Percentiles rank a stretch among this genome's conserved stretches.
phyloP scores from a whole-genome alignment of 2,329 filamentous ascomycete species.

The Aspergillus fischeri region DNA sequence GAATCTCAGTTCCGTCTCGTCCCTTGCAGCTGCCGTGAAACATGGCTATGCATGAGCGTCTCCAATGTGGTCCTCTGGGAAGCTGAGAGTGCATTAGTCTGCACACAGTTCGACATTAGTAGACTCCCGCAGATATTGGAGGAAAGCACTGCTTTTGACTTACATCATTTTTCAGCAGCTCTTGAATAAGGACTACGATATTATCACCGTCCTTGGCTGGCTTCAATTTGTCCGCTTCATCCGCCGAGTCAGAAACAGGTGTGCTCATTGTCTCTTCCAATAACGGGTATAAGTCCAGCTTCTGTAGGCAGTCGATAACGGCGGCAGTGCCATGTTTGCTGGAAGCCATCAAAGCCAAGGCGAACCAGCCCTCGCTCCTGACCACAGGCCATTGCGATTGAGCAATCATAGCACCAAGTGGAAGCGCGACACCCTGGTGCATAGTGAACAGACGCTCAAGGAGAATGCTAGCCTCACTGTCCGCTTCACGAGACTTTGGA shows the following conservation, averaged over 20 bases:
- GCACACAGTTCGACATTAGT: constrained; percentile 3
- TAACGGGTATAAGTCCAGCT: constrained; percentile 30
- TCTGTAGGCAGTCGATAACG: constrained; percentile 33
- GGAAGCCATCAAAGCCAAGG: constrained; percentile 44
- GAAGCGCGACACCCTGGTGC: constrained; percentile 34
- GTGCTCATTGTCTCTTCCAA: constrained; percentile 30
- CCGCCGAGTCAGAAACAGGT: constrained; percentile 13
- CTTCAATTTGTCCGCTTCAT: constrained; percentile 23
- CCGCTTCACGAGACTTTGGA: constrained; percentile 23
- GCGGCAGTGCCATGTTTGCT: constrained; percentile 28
- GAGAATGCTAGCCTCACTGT: constrained; percentile 19
- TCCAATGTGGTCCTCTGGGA: constrained; percentile 26
- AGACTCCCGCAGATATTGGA: background rate
- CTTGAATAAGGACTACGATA: constrained; percentile 36
- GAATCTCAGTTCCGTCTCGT: background rate
- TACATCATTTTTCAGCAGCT: constrained; percentile 38
- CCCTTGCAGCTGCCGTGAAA: constrained; percentile 17
- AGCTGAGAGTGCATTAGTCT: constrained; percentile 28
- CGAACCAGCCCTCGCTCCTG: constrained; percentile 48
- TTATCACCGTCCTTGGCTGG: constrained; percentile 40
- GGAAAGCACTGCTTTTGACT: constrained; percentile 10
- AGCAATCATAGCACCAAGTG: constrained; percentile 41
- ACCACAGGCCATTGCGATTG: constrained; percentile 47
- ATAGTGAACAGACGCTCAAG: constrained; percentile 32
- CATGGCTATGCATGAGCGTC: constrained; percentile 24